Evolutionary conservation across 371 early-diverging fungal genomes (phyloP).

Genomic region (Rhizopus stolonifer): DNA sequence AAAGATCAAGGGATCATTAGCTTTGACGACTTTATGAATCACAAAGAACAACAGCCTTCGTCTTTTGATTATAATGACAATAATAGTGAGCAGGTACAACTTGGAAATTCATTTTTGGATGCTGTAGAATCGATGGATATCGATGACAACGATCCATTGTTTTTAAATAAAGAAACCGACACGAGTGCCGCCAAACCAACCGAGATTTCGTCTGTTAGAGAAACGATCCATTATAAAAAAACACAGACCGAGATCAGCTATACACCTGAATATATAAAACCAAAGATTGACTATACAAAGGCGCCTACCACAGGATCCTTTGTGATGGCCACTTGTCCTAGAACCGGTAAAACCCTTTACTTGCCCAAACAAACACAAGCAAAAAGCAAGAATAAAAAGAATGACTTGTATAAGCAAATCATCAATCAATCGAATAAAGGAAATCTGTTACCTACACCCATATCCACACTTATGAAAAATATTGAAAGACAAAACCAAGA

Average conservation of each 20-base stretch:
- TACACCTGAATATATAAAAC: neutral
- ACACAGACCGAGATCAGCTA: neutral
- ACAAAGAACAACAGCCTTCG: neutral
- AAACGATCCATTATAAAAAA: neutral
- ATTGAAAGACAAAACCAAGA: slow-evolving; percentile 15
- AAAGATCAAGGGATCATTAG: slow-evolving; percentile 9
- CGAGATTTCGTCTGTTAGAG: no score
- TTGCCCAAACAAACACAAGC: slow-evolving; percentile 36
- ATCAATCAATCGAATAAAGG: neutral
- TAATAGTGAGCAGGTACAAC: neutral
- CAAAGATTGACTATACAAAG: slow-evolving; percentile 10
- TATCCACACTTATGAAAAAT: slow-evolving; percentile 31
- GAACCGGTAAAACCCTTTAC: slow-evolving; percentile 48
- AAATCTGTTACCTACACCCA: slow-evolving; percentile 30
- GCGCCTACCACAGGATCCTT: slow-evolving; percentile 23
- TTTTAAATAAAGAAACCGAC: neutral
- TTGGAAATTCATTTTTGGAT: neutral
- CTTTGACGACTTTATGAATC: slow-evolving; percentile 13
- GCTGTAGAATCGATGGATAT: slow-evolving; percentile 18
- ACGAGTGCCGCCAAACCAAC: no score
- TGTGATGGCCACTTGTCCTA: slow-evolving; percentile 27
- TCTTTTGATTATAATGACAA: neutral
- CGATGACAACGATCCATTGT: neutral
- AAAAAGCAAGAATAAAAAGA: slow-evolving; percentile 12
- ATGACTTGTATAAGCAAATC: slow-evolving; percentile 5